Evolutionary conservation across 306 rosid species (phyloP).

Genomic region (Malus orientalis): DNA sequence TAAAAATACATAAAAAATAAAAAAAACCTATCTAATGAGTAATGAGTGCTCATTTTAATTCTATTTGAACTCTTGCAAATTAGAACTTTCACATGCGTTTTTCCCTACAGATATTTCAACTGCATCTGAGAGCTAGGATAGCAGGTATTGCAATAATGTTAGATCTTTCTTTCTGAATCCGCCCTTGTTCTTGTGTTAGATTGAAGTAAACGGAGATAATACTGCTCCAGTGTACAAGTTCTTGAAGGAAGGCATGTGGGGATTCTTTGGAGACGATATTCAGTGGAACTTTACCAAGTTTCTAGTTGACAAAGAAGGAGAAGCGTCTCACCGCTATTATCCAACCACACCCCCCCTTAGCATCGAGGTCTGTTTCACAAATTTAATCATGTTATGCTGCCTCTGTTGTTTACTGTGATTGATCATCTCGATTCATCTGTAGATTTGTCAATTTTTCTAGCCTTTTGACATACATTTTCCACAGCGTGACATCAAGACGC

Average conservation of each 20-base stretch:
- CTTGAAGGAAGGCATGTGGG: slow-evolving; percentile 68
- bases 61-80: neutral
- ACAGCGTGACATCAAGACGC: slow-evolving; percentile 60
- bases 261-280: slow-evolving; percentile 68
- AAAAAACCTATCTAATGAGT: too few relatives aligned
- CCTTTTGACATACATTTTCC: neutral
- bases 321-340: slow-evolving; percentile 63
- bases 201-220: slow-evolving; percentile 74
- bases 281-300: slow-evolving; percentile 92
- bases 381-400: neutral
- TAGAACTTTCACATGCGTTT: neutral
- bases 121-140: neutral
- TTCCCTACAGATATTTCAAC: neutral
- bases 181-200: slow-evolving; percentile 23
- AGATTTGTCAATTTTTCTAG: neutral
- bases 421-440: neutral
- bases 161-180: neutral
- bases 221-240: slow-evolving; percentile 67
- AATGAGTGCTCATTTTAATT: neutral
- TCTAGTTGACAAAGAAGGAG: slow-evolving; percentile 65
- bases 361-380: slow-evolving; percentile 40
- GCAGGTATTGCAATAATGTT: neutral
- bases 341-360: slow-evolving; percentile 84
- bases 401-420: neutral
- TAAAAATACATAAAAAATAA: too few relatives aligned